Conservation (phyloP, 305 asterid species). For the Fraxinus ornus region DNA sequence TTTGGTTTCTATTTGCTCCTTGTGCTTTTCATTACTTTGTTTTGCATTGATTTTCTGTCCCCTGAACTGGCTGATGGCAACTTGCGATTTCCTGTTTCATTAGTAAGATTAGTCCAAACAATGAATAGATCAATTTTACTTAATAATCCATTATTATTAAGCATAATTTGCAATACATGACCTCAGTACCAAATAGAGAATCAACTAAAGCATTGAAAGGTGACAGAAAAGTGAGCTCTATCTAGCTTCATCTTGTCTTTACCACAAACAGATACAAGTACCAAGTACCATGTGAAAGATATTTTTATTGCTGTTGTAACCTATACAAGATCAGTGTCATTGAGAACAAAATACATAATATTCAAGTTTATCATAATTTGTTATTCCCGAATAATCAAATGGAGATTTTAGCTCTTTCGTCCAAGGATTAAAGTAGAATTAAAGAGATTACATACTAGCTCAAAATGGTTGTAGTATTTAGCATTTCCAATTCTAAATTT, state of each 20-base stretch:
- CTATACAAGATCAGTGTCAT: neutral
- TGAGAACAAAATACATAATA: neutral
- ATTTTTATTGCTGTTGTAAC: neutral
- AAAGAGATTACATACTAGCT: neutral
- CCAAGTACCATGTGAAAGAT: neutral
- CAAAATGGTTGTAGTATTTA: neutral
- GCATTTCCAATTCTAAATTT: neutral
- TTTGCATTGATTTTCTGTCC: constrained; percentile 44
- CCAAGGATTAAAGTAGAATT: neutral
- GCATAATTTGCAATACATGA: neutral
- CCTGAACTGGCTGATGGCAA: constrained; percentile 76
- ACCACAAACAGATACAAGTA: neutral
- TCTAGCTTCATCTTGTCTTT: neutral
- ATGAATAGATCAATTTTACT: neutral
- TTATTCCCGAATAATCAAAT: neutral
- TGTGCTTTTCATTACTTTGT: constrained; percentile 36
- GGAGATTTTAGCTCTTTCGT: neutral
- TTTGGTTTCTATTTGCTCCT: constrained; percentile 33
- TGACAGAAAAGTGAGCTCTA: neutral
- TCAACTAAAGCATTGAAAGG: neutral
- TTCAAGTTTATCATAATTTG: neutral
- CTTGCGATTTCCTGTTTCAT: constrained; percentile 70
- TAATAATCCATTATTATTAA: neutral
- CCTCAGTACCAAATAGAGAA: neutral
- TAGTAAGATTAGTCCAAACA: constrained; percentile 13